Evolutionary conservation across 768 basidiomycete genomes (phyloP), one percentile per base, ranked within the genome.

Genomic region (Tephrocybe sp.): DNA sequence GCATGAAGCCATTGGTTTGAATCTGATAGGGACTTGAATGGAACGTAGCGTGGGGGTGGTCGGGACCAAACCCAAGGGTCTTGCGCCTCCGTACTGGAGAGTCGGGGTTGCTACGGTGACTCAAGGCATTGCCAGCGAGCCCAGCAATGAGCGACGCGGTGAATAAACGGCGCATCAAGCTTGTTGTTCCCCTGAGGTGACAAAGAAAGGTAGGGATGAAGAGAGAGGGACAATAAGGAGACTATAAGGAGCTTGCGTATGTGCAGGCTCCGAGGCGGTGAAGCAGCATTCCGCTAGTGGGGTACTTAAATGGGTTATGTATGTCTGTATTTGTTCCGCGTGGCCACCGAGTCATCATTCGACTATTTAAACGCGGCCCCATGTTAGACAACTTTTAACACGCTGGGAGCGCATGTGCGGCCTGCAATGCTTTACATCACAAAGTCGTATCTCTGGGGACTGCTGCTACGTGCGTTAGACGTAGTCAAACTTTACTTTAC

Each of bases 11-110:
- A 52, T 71, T 72, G 54, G 75, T 70, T 30, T 64, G 58, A 54
- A 84, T 68, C 61, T 74, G 67, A 65, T 73, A 68, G 9, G 78
- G 73, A 50, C 62, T 75, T 6, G 83, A 71, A 49, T 72, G 67
- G 70, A 85, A 91, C 41, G 79, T 79, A 5, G 87, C 85, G 59
- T 92, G 86, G 4, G 83, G 80, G 54, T 85, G 85, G 14, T 76
- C 71, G 5, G 93, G 92, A 1, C 95, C 95, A 64, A 96, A 97
- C 19, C 86, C 85, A 49, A 98, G 79, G 0, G 95, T 82, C 86
- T 98, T 97, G 62, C 95, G 84, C 33, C 63, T 65, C 32, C 68
- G 63, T 13, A 73, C 62, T 34, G 68, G 68, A 33, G 65, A 64
- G 45, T 69, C 63, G 49, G 33, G 46, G 20, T 49, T 49, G 39